Percentiles rank a stretch among this genome's conserved stretches.
Conservation (phyloP, 2,329 filamentous ascomycete genomes). For the Ophiostoma novo-ulmi region DNA sequence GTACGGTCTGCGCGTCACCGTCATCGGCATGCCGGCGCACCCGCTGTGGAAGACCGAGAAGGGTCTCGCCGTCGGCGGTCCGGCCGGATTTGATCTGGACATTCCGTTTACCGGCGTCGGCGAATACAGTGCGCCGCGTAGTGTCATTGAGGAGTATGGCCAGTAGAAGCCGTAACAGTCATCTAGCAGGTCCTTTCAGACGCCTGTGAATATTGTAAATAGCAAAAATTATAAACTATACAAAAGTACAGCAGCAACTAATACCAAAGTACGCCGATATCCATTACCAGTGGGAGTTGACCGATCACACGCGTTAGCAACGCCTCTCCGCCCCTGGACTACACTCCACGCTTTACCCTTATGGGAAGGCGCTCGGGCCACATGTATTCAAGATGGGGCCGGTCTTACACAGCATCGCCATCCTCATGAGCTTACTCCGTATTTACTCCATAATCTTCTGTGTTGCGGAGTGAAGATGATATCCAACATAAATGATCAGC, state of each 20-base stretch:
- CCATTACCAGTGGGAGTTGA: neutral
- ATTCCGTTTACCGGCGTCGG: slow-evolving; percentile 8
- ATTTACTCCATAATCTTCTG: too few species aligned
- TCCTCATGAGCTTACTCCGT: neutral
- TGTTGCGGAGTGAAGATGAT: too few species aligned
- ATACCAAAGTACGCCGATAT: neutral
- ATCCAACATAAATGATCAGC: neutral
- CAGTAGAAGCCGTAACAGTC: neutral
- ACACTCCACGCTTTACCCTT: neutral
- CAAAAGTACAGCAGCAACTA: neutral
- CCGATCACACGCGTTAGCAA: neutral
- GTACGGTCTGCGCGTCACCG: slow-evolving; percentile 11
- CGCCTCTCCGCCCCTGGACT: too few species aligned
- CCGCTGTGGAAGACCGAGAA: slow-evolving; percentile 12
- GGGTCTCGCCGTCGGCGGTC: slow-evolving; percentile 8
- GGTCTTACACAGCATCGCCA: neutral
- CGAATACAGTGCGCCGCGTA: neutral
- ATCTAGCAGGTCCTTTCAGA: too few species aligned
- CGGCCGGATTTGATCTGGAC: slow-evolving; percentile 2
- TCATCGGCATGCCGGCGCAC: slow-evolving; percentile 7
- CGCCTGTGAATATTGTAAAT: neutral
- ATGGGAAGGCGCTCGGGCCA: neutral
- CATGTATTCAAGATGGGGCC: neutral
- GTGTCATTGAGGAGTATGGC: slow-evolving; percentile 8
- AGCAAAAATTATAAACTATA: neutral